A percentile compares a stretch with the other conserved stretches of the same genome.
phyloP scores from a whole-genome alignment of 352 stramenopile genomes.

The Plasmopara muralis region DNA sequence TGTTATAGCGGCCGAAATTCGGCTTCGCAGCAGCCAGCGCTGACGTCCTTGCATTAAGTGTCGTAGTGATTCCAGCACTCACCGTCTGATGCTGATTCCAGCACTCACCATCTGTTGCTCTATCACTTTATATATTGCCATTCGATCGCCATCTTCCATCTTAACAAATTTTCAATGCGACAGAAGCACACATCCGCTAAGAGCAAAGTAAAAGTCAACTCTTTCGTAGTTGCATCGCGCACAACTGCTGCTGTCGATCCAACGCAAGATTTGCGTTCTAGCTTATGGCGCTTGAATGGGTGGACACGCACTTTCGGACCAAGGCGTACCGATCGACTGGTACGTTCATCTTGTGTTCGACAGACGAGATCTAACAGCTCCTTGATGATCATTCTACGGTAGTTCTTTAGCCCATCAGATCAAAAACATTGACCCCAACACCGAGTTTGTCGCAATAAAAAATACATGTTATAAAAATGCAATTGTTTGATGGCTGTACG shows the following conservation, averaged over 20 bases:
- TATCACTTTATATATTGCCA: conserved; percentile 99
- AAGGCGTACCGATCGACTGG: conserved; percentile 91
- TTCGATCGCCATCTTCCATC: conserved; percentile 98
- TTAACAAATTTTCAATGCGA: conserved; percentile 98
- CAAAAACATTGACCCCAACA: too few species aligned
- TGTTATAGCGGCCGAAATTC: conserved; percentile 91
- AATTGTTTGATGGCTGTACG: too few species aligned
- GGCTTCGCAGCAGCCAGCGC: conserved; percentile 99
- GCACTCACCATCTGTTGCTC: too few species aligned
- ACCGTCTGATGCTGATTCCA: conserved; percentile 99
- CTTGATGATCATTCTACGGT: conserved; percentile 83
- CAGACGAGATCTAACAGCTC: conserved; percentile 90
- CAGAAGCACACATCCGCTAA: conserved; percentile 98
- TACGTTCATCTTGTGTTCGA: conserved; percentile 86
- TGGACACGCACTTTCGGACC: conserved; percentile 87
- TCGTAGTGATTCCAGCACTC: conserved; percentile 98
- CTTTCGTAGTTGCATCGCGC: conserved; percentile 92
- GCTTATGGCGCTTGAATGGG: conserved; percentile 87
- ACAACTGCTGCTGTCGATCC: conserved; percentile 97
- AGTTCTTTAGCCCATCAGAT: too few species aligned
- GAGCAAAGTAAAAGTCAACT: conserved; percentile 94
- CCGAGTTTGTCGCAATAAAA: too few species aligned
- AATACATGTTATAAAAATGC: too few species aligned
- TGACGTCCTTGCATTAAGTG: conserved; percentile 93
- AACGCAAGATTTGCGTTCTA: conserved; percentile 96